Evolutionary conservation across 164 flowering plant species (phyloP).

Genomic region (Brasenia schreberi): DNA sequence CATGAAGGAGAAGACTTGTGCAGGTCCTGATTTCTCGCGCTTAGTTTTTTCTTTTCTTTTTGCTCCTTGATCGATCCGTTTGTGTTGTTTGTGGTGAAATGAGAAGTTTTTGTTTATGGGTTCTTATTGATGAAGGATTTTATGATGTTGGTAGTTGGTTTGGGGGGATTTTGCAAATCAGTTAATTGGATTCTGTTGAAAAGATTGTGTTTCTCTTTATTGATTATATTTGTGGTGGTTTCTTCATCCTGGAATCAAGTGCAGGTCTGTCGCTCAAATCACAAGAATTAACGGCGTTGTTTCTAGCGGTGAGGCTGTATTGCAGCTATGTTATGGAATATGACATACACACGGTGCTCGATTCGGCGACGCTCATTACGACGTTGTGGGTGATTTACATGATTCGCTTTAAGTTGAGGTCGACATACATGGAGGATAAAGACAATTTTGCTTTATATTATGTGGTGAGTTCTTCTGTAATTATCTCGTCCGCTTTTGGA

Average conservation of each 20-base stretch:
- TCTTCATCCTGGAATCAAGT: background rate
- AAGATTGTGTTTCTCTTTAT: too few relatives aligned
- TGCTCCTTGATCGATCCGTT: background rate
- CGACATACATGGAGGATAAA: constrained; percentile 31
- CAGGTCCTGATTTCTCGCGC: constrained; percentile 9
- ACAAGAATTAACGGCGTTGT: constrained; percentile 39
- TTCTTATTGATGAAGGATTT: background rate
- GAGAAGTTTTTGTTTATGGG: too few relatives aligned
- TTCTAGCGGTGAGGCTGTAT: constrained; percentile 40
- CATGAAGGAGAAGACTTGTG: constrained; percentile 24
- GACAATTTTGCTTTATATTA: constrained; percentile 31
- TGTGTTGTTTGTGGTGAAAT: background rate
- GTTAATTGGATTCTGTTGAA: too few relatives aligned
- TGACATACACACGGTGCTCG: constrained; percentile 39
- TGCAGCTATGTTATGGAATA: constrained; percentile 47
- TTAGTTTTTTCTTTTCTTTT: background rate
- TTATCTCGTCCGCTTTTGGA: too few relatives aligned
- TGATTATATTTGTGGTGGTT: background rate
- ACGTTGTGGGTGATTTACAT: constrained; percentile 32
- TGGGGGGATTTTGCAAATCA: background rate
- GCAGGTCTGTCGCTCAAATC: constrained; percentile 47
- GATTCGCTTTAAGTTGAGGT: constrained; percentile 25
- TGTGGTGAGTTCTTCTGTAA: constrained; percentile 18
- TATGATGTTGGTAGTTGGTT: background rate
- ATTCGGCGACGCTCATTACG: constrained; percentile 31